Evolutionary conservation across 129 eudicot genomes (phyloP).

Genomic region (Flaveria ramosissima): DNA sequence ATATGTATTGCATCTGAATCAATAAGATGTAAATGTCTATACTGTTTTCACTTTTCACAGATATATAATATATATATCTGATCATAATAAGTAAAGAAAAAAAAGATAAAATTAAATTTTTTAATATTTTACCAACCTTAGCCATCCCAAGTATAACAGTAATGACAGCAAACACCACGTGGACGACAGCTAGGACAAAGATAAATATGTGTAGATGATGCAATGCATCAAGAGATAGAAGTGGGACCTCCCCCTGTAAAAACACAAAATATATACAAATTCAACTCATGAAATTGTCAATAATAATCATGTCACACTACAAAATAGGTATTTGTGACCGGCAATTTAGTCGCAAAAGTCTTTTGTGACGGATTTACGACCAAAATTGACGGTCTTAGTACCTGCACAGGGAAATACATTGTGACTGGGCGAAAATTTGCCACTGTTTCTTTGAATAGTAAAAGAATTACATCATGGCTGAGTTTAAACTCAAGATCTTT

Average conservation of each 20-base stretch:
- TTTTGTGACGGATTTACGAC: background rate
- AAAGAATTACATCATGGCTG: too few species aligned
- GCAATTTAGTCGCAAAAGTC: too few species aligned
- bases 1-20: too few species aligned
- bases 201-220: slow-evolving; percentile 82
- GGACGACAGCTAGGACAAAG: slow-evolving; percentile 74
- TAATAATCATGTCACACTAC: background rate
- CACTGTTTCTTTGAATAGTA: too few species aligned
- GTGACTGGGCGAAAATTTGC: too few species aligned
- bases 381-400: background rate
- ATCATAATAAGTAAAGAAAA: background rate
- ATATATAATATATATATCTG: too few species aligned
- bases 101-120: background rate
- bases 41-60: too few species aligned
- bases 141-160: slow-evolving; percentile 61
- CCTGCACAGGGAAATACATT: too few species aligned
- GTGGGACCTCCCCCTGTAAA: slow-evolving; percentile 57
- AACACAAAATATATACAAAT: background rate
- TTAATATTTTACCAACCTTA: slow-evolving; percentile 40
- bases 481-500: too few species aligned
- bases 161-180: slow-evolving; percentile 60
- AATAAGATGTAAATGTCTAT: too few species aligned
- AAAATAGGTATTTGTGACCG: too few species aligned
- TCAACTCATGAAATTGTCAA: background rate
- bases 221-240: slow-evolving; percentile 59